phyloP scores from a whole-genome alignment of 495 filamentous ascomycete genomes.

The Halenospora varia region DNA sequence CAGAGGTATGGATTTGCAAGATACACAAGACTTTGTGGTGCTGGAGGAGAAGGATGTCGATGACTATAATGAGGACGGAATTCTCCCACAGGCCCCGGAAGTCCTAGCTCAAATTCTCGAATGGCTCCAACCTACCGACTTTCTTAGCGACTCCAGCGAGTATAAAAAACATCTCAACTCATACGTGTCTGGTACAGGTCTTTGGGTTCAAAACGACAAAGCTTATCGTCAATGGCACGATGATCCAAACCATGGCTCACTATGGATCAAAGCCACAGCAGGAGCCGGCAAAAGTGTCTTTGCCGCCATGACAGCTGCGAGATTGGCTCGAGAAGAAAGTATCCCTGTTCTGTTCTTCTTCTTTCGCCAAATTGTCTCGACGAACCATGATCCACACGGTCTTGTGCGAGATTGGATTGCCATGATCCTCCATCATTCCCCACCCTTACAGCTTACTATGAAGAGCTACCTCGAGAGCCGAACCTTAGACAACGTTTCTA shows the following conservation, averaged over 20 bases:
- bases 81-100: conserved; percentile 24
- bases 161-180: conserved; percentile 35
- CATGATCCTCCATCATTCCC: conserved; percentile 37
- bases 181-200: conserved; percentile 38
- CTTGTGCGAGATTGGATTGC: conserved; percentile 41
- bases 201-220: conserved; percentile 36
- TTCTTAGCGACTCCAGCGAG: conserved; percentile 25
- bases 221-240: conserved; percentile 40
- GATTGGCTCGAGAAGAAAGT: conserved; percentile 25
- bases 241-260: conserved; percentile 27
- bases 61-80: conserved; percentile 29
- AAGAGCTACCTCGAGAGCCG: conserved; percentile 21
- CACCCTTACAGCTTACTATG: conserved; percentile 32
- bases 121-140: conserved; percentile 38
- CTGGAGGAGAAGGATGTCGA: conserved; percentile 27
- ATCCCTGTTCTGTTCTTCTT: conserved; percentile 49
- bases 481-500: conserved; percentile 15
- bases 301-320: conserved; percentile 34
- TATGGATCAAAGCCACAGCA: conserved; percentile 49
- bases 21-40: conserved; percentile 25
- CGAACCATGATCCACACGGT: conserved; percentile 39
- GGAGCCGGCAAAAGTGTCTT: conserved; percentile 50
- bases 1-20: too few relatives aligned
- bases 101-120: conserved; percentile 24
- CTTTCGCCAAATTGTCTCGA: conserved; percentile 47